Evolutionary conservation across 116 monocot species (phyloP).

Genomic region (Trichopus zeylanicus): DNA sequence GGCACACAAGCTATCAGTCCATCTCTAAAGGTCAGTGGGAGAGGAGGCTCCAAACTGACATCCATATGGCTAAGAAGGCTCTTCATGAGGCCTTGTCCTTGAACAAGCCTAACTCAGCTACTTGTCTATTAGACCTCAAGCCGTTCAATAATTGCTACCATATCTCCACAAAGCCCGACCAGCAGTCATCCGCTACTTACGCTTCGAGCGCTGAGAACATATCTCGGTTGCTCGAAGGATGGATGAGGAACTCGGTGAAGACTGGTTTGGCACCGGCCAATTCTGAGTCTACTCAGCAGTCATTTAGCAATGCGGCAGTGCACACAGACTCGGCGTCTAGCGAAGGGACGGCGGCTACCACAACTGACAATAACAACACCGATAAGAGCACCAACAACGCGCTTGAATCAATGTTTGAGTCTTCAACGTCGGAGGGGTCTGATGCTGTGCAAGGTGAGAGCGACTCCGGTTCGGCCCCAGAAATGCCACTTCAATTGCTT

Average conservation of each 20-base stretch:
- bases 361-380: background rate
- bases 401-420: background rate
- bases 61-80: conserved; percentile 69
- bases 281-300: too few relatives aligned
- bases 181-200: conserved; percentile 4
- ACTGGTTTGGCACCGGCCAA: background rate
- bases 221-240: conserved; percentile 47
- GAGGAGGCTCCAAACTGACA: conserved; percentile 67
- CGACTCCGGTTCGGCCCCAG: conserved; percentile 1
- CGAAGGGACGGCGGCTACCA: background rate
- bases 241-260: conserved; percentile 31
- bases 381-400: background rate
- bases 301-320: background rate
- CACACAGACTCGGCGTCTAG: background rate
- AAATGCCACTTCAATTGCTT: conserved; percentile 15
- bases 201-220: conserved; percentile 56
- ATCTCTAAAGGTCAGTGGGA: conserved; percentile 81
- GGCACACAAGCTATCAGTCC: conserved; percentile 13
- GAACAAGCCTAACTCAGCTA: too few relatives aligned
- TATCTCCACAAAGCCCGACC: conserved; percentile 40
- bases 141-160: background rate
- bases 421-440: conserved; percentile 1
- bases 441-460: too few relatives aligned
- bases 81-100: conserved; percentile 64
- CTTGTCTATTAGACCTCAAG: conserved; percentile 19